A percentile compares a stretch with the other conserved stretches of the same genome.
These are phyloP conservation scores for Allium fistulosum DNA, from an alignment of 106 monocot genomes.

Conservation along the genomic window DNA sequence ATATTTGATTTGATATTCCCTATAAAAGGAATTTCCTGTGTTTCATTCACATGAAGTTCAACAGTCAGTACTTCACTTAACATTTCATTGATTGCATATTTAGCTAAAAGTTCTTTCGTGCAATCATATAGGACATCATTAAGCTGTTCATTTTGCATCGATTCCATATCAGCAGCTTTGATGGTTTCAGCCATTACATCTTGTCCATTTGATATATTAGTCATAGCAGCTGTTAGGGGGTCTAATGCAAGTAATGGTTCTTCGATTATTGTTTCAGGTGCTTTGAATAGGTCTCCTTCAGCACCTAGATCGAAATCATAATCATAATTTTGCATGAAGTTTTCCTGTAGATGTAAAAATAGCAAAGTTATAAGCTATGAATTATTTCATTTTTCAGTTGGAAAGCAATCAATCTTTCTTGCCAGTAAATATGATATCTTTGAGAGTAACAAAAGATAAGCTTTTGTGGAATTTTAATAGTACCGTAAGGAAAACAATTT, in stretches of 20 bases:
- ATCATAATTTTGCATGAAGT: slow-evolving; percentile 17
- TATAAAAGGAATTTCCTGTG: slow-evolving; percentile 15
- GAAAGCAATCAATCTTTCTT: too few relatives aligned
- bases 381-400: background rate
- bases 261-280: slow-evolving; percentile 59
- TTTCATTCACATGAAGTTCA: slow-evolving; percentile 19
- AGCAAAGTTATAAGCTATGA: background rate
- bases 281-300: slow-evolving; percentile 76
- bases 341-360: slow-evolving; percentile 10
- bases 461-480: too few relatives aligned
- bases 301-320: slow-evolving; percentile 53
- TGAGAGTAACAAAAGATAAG: too few relatives aligned
- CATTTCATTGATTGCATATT: slow-evolving; percentile 20
- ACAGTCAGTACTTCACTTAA: slow-evolving; percentile 18
- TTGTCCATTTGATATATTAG: slow-evolving; percentile 28
- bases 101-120: slow-evolving; percentile 41
- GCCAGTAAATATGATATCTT: too few relatives aligned
- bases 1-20: slow-evolving; percentile 12
- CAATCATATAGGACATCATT: slow-evolving; percentile 52
- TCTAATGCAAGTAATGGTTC: slow-evolving; percentile 24
- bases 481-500: too few relatives aligned
- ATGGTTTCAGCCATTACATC: slow-evolving; percentile 27
- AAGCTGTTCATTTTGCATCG: slow-evolving; percentile 24
- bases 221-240: slow-evolving; percentile 29
- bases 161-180: slow-evolving; percentile 15